phyloP scores from a whole-genome alignment of 177 flowering plant species.

The Vitis hybrid region DNA sequence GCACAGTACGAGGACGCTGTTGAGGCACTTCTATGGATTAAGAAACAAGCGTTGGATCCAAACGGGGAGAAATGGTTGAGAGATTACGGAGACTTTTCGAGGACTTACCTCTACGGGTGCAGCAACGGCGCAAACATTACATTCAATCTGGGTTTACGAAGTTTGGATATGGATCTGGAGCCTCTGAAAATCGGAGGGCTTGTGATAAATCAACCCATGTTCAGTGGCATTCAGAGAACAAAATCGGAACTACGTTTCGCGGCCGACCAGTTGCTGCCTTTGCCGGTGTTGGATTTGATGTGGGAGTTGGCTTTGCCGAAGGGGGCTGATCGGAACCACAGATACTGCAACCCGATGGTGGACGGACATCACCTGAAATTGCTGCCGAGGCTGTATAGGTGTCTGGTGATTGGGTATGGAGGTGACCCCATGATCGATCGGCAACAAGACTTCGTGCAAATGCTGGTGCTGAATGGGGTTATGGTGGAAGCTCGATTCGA shows the following conservation, averaged over 20 bases:
- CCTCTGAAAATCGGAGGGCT: slow-evolving; percentile 46
- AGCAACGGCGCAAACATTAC: slow-evolving; percentile 61
- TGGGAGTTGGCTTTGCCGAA: slow-evolving; percentile 67
- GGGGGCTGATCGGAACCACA: slow-evolving; percentile 56
- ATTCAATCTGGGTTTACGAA: slow-evolving; percentile 35
- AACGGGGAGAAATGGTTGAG: slow-evolving; percentile 47
- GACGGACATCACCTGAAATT: slow-evolving; percentile 22
- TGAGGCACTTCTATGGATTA: slow-evolving; percentile 58
- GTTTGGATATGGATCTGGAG: slow-evolving; percentile 20
- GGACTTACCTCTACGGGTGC: slow-evolving; percentile 51
- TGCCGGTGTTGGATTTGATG: slow-evolving; percentile 49
- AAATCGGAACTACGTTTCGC: slow-evolving; percentile 43
- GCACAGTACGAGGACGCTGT: slow-evolving; percentile 60
- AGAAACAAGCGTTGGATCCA: slow-evolving; percentile 25
- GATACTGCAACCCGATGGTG: slow-evolving; percentile 50
- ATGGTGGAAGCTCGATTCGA: slow-evolving; percentile 51
- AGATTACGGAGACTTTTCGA: slow-evolving; percentile 49
- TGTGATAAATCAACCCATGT: slow-evolving; percentile 58
- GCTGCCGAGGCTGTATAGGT: slow-evolving; percentile 29
- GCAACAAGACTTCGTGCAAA: slow-evolving; percentile 46
- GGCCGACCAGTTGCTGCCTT: slow-evolving; percentile 45
- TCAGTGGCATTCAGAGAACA: slow-evolving; percentile 50
- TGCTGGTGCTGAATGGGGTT: slow-evolving; percentile 47
- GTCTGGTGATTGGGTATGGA: slow-evolving; percentile 52
- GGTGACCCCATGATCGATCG: slow-evolving; percentile 51